Evolutionary conservation across 805 yeast genomes (phyloP), one percentile per base, ranked within the genome.

Genomic region (Ogataea pini): DNA sequence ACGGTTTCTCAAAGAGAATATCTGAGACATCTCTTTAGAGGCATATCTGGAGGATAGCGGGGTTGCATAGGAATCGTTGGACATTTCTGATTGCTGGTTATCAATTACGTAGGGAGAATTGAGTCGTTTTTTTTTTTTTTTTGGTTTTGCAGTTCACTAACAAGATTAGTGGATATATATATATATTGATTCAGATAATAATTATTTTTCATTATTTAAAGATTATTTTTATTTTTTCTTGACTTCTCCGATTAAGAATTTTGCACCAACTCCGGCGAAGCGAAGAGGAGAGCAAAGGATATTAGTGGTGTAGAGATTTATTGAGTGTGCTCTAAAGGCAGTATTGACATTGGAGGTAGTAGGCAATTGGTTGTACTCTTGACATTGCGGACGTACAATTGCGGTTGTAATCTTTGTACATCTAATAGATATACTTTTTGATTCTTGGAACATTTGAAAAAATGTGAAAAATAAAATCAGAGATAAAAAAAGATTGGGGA

Each of bases 31-130:
- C 76, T 94, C 99, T 65, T 88, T 91, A 57, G 96, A 88, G 50
- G 99, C 99, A 73, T 94, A 94, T 75, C 99, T 85, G 49, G 97
- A 86, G 48, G 98, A 89, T 56, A 94, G 76, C 33, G 99, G 99
- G 19, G 98, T 92, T 45, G 89, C 71, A 74, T 92, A 92, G 55
- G 83, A 80, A 70, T 92, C 97, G 58, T 71, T 65, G 9, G 73
- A 66, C 73, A 69, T 69, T 41, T 28, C 50, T 13, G 18, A 27
- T 10, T 14, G 19, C 7, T n/a, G 36, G n/a, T 22, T 46, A 27
- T n/a, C 12, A 18, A 19, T 36, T n/a, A n/a, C 42, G 36, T 25
- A 4, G 36, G 9, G 22, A 4, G 25, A 24, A 17, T 24, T 37
- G 41, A 37, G 14, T 37, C 19, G 7, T 6, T 7, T 10, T 31